A percentile compares a stretch with the other conserved stretches of the same genome.
Evolutionary conservation across 495 filamentous ascomycete species (phyloP).

Genomic region (Neurospora sp.): DNA sequence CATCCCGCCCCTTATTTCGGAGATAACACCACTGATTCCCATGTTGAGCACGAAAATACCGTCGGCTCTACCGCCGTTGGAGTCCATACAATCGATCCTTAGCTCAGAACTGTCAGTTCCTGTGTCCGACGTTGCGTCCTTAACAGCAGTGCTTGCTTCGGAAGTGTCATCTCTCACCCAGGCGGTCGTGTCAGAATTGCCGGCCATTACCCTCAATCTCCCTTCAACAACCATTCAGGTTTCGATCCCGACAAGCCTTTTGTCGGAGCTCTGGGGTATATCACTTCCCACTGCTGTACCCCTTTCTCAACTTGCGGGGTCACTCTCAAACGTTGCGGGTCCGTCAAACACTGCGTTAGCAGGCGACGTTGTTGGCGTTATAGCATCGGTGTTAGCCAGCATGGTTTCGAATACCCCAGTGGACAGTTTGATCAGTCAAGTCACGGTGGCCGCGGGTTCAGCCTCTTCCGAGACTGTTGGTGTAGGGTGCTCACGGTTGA

Average conservation of each 20-base stretch:
- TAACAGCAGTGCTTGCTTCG: slow-evolving; percentile 3
- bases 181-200: slow-evolving; percentile 1
- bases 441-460: slow-evolving; percentile 1
- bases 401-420: slow-evolving; percentile 3
- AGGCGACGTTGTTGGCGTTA: slow-evolving; percentile 5
- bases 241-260: slow-evolving; percentile 3
- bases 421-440: slow-evolving; percentile 3
- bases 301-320: slow-evolving; percentile 3
- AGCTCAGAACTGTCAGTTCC: not conserved
- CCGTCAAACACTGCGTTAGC: slow-evolving; percentile 4
- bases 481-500: slow-evolving; percentile 6
- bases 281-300: slow-evolving; percentile 2
- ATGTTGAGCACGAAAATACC: slow-evolving; percentile 1
- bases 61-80: not conserved
- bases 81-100: slow-evolving; percentile 6
- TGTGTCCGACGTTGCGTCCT: not conserved
- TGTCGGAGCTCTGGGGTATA: slow-evolving; percentile 3
- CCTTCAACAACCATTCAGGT: slow-evolving; percentile 3
- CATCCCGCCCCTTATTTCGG: not conserved
- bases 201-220: slow-evolving; percentile 6
- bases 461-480: not conserved
- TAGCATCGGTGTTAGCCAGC: slow-evolving; percentile 6
- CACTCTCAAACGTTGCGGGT: slow-evolving; percentile 4
- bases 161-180: slow-evolving; percentile 1
- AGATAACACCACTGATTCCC: not conserved